Evolutionary conservation across 176 grass and related monocot genomes (phyloP).

Genomic region (Carex myosuroides): DNA sequence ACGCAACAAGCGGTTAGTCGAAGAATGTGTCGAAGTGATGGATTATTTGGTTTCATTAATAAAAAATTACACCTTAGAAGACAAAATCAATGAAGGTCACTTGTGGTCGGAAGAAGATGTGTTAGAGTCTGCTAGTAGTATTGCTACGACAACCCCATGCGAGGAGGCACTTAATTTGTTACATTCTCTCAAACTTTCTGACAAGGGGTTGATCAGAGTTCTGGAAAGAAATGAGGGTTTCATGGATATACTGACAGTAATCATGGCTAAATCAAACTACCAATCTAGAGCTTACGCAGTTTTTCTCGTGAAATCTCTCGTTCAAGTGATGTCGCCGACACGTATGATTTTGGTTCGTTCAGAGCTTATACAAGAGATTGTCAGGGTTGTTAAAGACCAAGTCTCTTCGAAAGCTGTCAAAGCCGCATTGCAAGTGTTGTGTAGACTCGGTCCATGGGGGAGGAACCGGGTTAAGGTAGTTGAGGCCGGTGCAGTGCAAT

Average conservation of each 20-base stretch:
- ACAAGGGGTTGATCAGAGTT: constrained; percentile 30
- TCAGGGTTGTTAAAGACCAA: constrained; percentile 27
- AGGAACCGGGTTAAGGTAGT: constrained; percentile 59
- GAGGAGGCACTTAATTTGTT: constrained; percentile 48
- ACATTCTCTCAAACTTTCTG: constrained; percentile 50
- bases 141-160: constrained; percentile 1
- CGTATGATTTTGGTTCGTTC: constrained; percentile 22
- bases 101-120: background rate
- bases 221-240: constrained; percentile 25
- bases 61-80: background rate
- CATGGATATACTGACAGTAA: constrained; percentile 27
- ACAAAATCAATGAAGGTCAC: background rate
- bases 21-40: constrained; percentile 21
- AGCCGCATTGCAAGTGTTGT: constrained; percentile 54
- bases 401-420: constrained; percentile 39
- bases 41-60: constrained; percentile 19
- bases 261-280: constrained; percentile 41
- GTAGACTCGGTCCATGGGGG: constrained; percentile 35
- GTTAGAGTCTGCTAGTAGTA: background rate
- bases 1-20: constrained; percentile 45
- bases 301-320: constrained; percentile 40
- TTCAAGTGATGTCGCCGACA: constrained; percentile 27
- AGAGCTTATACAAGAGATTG: constrained; percentile 38
- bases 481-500: constrained; percentile 41
- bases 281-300: constrained; percentile 39